Evolutionary conservation across 2,329 filamentous ascomycete species (phyloP), one percentile per base, ranked within the genome.

Genomic region (Nannizziopsis barbatae): DNA sequence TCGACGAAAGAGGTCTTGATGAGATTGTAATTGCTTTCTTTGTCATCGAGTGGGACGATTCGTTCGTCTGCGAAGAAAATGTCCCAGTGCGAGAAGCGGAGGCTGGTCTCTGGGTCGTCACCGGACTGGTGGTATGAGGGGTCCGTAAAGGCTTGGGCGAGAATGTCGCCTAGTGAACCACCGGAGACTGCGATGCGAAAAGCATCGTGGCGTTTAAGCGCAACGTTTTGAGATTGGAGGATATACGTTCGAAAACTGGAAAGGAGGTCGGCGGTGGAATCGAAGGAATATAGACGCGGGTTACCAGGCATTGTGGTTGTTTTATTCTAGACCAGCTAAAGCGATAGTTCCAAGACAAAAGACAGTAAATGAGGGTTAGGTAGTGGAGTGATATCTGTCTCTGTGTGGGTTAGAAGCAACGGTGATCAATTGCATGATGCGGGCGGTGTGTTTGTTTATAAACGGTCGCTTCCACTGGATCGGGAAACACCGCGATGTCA

Each of bases 51-150:
- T 17, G 92, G 85, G 46, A 96, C 92, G 58, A 86, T 86, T 62
- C 92, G 86, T 75, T 98, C 92, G 65, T 98, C 92, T 62, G 90
- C 90, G 68, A 95, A 96, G 76, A 96, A 98, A 62, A 98, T 86
- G 62, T 96, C 86, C 92, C 92, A 98, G 67, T 86, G 87, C 64
- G 76, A 73, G 69, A 93, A 95, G 59, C 84, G 74, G 57, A 89
- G 69, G 3, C 71, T 75, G 62, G 88, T 85, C 49, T 81, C 70
- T 9, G 59, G 55, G 33, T 64, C 66, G 42, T 69, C 72, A 52
- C 72, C 66, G 69, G 69, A 56, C 8, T 31, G 5, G 9, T 30
- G 3, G 37, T 18, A 18, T 10, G 14, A 10, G 15, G 38, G 11
- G 38, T 41, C 12, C 61, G 70, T 62, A 20, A 96, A 79, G 8